Percentiles rank a stretch among this genome's conserved stretches.
These are phyloP conservation scores for Aureobasidium subglaciale DNA, from an alignment of 2,329 filamentous ascomycete genomes.

Conservation along the genomic window DNA sequence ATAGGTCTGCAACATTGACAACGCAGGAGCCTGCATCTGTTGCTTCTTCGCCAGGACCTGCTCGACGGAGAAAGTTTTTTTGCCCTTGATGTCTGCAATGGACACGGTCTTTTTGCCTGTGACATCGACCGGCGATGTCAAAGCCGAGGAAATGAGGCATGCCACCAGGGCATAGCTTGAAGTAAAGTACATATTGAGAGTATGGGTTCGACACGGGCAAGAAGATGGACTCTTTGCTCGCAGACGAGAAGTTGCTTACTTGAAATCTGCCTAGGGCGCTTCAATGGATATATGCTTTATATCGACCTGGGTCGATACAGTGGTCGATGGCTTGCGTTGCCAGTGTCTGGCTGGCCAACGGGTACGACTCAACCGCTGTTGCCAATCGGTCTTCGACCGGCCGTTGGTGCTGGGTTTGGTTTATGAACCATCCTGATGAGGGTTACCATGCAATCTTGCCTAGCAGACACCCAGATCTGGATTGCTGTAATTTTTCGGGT, in stretches of 20 bases:
- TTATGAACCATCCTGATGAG: neutral
- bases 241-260: constrained; percentile 7
- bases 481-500: neutral
- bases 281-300: constrained; percentile 2
- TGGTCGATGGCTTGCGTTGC: constrained; percentile 6
- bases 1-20: constrained; percentile 24
- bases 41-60: constrained; percentile 34
- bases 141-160: constrained; percentile 24
- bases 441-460: neutral
- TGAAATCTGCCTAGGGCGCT: neutral
- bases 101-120: constrained; percentile 22
- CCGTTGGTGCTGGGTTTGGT: constrained; percentile 1
- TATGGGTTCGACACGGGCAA: constrained; percentile 1
- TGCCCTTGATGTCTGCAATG: constrained; percentile 18
- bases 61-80: constrained; percentile 23
- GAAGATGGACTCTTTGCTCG: constrained; percentile 6
- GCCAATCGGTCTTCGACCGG: constrained; percentile 10
- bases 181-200: constrained; percentile 23
- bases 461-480: constrained; percentile 3
- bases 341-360: constrained; percentile 12
- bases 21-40: constrained; percentile 26
- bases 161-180: constrained; percentile 23
- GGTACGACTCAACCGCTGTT: constrained; percentile 8
- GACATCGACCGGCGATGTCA: constrained; percentile 25
- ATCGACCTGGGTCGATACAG: neutral